Evolutionary conservation across 1,139 yeast species (phyloP), one percentile per base, ranked within the genome.

Genomic region (Taphrina pruni): DNA sequence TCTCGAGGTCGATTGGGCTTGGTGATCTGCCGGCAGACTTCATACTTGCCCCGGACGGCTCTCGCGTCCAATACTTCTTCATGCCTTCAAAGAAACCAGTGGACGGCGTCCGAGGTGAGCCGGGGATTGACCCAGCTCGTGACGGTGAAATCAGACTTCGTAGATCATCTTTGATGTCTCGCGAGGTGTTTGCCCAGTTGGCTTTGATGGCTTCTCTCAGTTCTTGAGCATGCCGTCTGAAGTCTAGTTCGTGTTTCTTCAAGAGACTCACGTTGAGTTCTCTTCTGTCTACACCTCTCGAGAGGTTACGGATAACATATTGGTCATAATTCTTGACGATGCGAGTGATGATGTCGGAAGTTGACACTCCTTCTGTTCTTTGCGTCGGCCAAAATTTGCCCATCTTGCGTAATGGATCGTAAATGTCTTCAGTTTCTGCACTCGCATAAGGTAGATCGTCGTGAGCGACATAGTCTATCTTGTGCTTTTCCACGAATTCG

Each of bases 251-350:
- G 79, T 94, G 94, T 80, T 94, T 94, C 81, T 94, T 94, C 75
- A 94, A 83, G 98, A 99, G 94, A 62, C 97, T 89, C 35, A 94
- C 98, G 77, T 94, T 94, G 75, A 94, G 85, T 76, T 94, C 99
- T 78, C 94, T 91, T 77, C 99, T 85, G 2, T 97, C 90, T 9
- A 97, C 98, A 67, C 99, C 99, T 73, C 99, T 86, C 12, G 97
- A 97, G 79, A 94, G 94, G 80, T 94, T 94, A 78, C 99, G 86
- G 94, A 93, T 89, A 78, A 94, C 82, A 79, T 94, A 94, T 81
- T 93, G 92, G 82, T 94, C 99, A 79, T 94, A 94, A 80, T 94
- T 98, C 75, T 95, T 86, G 74, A 94, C 93, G 75, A 94, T 90
- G 77, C 90, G 91, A 71, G 98, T 93, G 76, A 94, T 94, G 73